Evolutionary conservation across 768 basidiomycete genomes (phyloP), one percentile per base, ranked within the genome.

Genomic region (Termitomyces sp.): DNA sequence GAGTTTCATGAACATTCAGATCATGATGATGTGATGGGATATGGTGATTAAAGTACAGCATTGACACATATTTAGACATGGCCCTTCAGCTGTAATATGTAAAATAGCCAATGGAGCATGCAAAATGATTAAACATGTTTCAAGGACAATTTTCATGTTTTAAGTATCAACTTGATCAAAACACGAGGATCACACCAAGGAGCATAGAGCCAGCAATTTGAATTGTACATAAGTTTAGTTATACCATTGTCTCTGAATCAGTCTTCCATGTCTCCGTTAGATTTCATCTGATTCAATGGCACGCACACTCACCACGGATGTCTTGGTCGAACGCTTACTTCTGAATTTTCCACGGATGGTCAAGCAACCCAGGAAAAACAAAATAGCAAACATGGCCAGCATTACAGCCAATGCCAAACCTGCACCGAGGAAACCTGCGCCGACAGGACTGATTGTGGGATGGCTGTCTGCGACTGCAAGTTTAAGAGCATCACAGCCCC

Each of bases 381-480:
- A 64, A 16, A 73, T 58, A 3, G 63, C 71, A 18, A 81, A 61
- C 60, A 77, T 69, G 13, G 71, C 59, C 32, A 77, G 61, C 42
- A 68, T 68, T 12, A 81, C 72, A 5, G 70, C 77, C 39, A 83
- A 63, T 13, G 77, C 77, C 58, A 86, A 64, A 13, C 82, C 81
- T 4, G 86, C 86, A 29, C 86, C 86, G 14, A 88, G 72, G 71
- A 86, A 83, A 1, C 86, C 86, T n/a, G 86, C 85, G 7, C 83
- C 86, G 8, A 86, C 76, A 0, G 75, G 77, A 59, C 75, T 76
- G 61, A 86, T 76, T 13, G 60, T 63, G 41, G 74, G 70, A 46
- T 75, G 72, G 20, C 65, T 59, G 26, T 59, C 49, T 36, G 61
- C 63, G n/a, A 60, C 55, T 26, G 75, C 78, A n/a, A 71, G 62